Conservation (phyloP, 2,329 filamentous ascomycete species). For the Aspergillus cejpii region DNA sequence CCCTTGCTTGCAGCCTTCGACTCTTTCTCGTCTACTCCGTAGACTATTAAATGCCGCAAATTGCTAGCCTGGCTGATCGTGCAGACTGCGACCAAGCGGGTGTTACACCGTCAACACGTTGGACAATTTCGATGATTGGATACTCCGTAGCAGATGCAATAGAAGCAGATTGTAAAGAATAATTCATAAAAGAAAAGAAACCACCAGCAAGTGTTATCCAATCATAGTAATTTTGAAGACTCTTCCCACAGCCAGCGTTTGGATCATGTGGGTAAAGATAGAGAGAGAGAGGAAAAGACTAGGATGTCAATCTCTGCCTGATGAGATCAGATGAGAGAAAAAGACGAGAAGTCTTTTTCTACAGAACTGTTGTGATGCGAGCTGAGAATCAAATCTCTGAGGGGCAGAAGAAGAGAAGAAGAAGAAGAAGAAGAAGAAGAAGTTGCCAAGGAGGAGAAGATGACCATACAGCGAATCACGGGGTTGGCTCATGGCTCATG, state of each 20-base stretch:
- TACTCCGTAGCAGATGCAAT: not conserved
- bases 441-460: no score
- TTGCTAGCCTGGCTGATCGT: not conserved
- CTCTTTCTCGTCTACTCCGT: not conserved
- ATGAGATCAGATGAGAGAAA: no score
- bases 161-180: not conserved
- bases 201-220: constrained; percentile 34
- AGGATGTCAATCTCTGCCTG: no score
- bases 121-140: not conserved
- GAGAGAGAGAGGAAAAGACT: not conserved
- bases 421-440: no score
- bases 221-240: constrained; percentile 24
- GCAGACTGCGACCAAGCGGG: not conserved
- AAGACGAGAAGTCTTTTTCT: no score
- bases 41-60: not conserved
- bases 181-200: constrained; percentile 1
- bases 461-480: no score
- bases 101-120: not conserved
- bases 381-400: no score
- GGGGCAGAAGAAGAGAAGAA: no score
- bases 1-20: not conserved
- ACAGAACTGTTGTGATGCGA: no score
- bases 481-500: no score
- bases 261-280: not conserved
- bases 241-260: not conserved